Evolutionary conservation across 306 rosid genomes (phyloP), one percentile per base, ranked within the genome.

Genomic region (Corylus americana): DNA sequence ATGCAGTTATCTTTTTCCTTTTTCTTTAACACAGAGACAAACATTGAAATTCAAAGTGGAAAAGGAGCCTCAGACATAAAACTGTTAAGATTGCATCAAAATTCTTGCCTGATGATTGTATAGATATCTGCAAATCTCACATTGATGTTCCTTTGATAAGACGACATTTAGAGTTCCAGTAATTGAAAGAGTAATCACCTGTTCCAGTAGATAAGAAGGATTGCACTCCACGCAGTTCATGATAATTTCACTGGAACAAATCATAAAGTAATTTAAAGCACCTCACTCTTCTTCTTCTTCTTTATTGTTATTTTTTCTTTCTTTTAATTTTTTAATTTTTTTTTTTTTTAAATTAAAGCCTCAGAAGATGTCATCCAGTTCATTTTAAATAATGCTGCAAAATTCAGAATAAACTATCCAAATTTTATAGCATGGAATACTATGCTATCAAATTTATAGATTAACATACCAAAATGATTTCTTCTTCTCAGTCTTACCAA

Each of bases 81-180:
- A n/a, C 48, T 29, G 16, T 55, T 57, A 27, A 31, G 31, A 4
- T 64, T 17, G 25, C 2, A 16, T 44, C 14, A 55, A 76, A 75
- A 2, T 63, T 22, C 84, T 76, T 78, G 80, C 98, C 94, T 93
- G 98, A 78, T 93, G 98, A 81, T 91, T 93, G 85, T 89, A 91
- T 13, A 93, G 87, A 78, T 93, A 91, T 17, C 98, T 88, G n/a
- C 89, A 37, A 18, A 91, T 93, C 87, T 93, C 98, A 76, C 86
- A 81, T 78, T 5, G 85, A 86, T 93, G 98, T 57, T 91, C 90
- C 66, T 90, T 88, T 6, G 97, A 82, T 85, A 93, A 88, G 78
- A 88, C 86, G 0, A 84, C 86, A 86, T 93, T 90, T 71, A 93
- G 79, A 4, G 98, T 92, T 74, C 98, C 95, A 37, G 97, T 91